Evolutionary conservation across 805 yeast species (phyloP).

Genomic region (Trichomonascus vanleenenianus): DNA sequence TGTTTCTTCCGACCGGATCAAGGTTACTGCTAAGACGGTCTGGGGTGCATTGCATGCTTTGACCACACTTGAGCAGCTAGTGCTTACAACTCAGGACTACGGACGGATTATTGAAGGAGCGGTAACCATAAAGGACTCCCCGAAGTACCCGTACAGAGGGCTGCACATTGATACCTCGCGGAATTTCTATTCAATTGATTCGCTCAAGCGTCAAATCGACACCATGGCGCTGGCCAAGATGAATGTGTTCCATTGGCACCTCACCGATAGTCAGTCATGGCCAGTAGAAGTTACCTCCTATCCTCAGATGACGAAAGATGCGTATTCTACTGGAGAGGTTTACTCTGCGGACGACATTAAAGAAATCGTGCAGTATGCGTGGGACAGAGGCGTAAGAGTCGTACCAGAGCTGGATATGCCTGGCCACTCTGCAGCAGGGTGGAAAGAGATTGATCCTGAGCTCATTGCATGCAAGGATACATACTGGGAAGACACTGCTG

Average conservation of each 20-base stretch:
- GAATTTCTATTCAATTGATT: conserved; percentile 27
- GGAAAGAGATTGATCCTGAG: conserved; percentile 27
- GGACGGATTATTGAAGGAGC: conserved; percentile 27
- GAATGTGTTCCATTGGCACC: conserved; percentile 36
- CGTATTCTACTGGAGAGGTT: conserved; percentile 29
- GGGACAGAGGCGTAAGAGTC: conserved; percentile 31
- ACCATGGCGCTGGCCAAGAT: conserved; percentile 31
- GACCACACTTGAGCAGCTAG: conserved; percentile 33
- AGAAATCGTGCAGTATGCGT: conserved; percentile 29
- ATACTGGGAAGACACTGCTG: conserved; percentile 27
- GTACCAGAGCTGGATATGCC: conserved; percentile 37
- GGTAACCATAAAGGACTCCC: conserved; percentile 30
- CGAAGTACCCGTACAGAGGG: conserved; percentile 33
- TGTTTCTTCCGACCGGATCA: conserved; percentile 15
- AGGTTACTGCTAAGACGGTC: conserved; percentile 26
- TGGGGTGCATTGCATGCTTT: conserved; percentile 38
- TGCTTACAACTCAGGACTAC: conserved; percentile 24
- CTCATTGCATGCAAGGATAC: conserved; percentile 28
- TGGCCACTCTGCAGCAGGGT: conserved; percentile 35
- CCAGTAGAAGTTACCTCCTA: conserved; percentile 28
- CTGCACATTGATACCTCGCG: conserved; percentile 34
- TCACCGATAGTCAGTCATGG: conserved; percentile 36
- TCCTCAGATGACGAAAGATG: conserved; percentile 34
- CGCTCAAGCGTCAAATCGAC: conserved; percentile 31
- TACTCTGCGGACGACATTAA: conserved; percentile 27